Evolutionary conservation across 176 grass and related monocot genomes (phyloP), one percentile per base, ranked within the genome.

Genomic region (Avena sativa): DNA sequence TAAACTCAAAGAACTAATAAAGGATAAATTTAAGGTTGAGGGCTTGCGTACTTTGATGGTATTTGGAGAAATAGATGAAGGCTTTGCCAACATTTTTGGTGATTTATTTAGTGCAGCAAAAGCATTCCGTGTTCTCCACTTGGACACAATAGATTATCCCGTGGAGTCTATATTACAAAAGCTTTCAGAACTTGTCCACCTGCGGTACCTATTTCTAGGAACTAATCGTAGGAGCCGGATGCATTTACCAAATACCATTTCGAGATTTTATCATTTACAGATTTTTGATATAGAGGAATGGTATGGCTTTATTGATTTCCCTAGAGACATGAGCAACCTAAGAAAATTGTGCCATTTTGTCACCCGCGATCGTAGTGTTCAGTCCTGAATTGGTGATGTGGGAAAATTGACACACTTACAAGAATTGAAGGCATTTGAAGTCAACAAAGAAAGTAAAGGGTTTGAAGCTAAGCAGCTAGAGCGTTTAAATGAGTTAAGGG

Each of bases 211-310:
- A 25, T 46, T 6, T 46, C 44, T 46, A 9, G 44, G 44, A 46
- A 46, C 44, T 46, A 46, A 38, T 38, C 6, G 44, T 46, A 46
- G 44, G 4, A 46, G 44, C 5, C 5, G 1, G 8, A 46, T 46
- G 5, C 44, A 57, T 17, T 71, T 83, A 12, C 66, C 66, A 58
- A 10, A 0, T 9, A 16, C 12, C 3, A 8, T 72, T 11, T 58
- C 51, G 6, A 57, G 66, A 71, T 51, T 72, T 57, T 83, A 83
- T 59, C 81, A 44, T 71, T 83, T 83, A 9, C 25, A 13, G 4
- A 17, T 83, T 51, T 21, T 81, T 3, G 3, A 81, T 50, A 6
- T 46, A 9, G 44, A 46, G 8, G 1, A 6, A 46, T 46, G 44
- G 44, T 46, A 46, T 46, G 44, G 44, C 8, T 6, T 6, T 46